phyloP scores from a whole-genome alignment of 1,139 yeast species.

The Yamadazyma triangularis region DNA sequence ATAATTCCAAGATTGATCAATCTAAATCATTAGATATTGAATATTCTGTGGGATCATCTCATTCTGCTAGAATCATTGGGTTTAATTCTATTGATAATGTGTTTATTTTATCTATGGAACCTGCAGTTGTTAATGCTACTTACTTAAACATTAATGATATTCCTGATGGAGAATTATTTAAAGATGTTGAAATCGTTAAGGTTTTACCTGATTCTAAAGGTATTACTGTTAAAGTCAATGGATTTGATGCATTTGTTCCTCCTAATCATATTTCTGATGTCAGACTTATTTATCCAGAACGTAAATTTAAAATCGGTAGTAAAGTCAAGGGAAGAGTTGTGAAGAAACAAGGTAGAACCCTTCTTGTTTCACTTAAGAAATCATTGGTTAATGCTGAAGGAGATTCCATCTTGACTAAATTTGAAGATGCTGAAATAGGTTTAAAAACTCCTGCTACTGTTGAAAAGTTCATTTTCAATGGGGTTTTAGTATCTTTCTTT shows the following conservation, averaged over 20 bases:
- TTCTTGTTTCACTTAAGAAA: constrained; percentile 74
- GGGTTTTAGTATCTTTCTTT: constrained; percentile 81
- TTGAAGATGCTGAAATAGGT: constrained; percentile 54
- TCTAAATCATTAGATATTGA: constrained; percentile 48
- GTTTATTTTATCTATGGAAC: constrained; percentile 65
- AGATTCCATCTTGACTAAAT: constrained; percentile 47
- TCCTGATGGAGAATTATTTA: constrained; percentile 66
- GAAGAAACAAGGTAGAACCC: constrained; percentile 33
- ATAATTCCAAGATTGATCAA: constrained; percentile 62
- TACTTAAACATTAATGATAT: constrained; percentile 68
- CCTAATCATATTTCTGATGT: constrained; percentile 78
- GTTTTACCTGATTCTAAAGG: constrained; percentile 66
- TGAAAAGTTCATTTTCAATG: constrained; percentile 64
- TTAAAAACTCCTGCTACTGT: constrained; percentile 72
- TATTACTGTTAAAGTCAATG: constrained; percentile 58
- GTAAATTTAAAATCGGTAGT: constrained; percentile 81
- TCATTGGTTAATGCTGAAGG: constrained; percentile 70
- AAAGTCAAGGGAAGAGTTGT: constrained; percentile 71
- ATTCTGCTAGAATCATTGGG: constrained; percentile 74
- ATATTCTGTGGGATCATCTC: constrained; percentile 60
- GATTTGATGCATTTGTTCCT: constrained; percentile 73
- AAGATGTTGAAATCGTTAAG: constrained; percentile 53
- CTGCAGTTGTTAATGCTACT: constrained; percentile 56
- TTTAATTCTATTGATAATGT: constrained; percentile 63
- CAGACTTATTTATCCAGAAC: constrained; percentile 81